Conservation (phyloP, 2,329 filamentous ascomycete species). For the Cytospora piceicola region DNA sequence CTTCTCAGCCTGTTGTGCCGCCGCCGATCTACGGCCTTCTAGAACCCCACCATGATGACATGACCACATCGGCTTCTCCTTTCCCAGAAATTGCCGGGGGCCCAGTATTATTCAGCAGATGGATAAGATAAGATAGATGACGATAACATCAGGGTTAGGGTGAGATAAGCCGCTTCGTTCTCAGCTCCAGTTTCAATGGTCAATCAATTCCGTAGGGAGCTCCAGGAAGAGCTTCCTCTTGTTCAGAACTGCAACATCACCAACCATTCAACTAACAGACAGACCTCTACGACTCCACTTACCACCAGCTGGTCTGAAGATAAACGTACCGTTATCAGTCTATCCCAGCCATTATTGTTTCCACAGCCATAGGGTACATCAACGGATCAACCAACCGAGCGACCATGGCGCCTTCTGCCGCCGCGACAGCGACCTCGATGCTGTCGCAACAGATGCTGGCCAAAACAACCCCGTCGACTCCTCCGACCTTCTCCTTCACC, state of each 20-base stretch:
- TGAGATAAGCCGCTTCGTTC: too few species aligned
- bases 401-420: conserved; percentile 34
- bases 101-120: conserved; percentile 6
- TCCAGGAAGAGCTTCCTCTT: neutral
- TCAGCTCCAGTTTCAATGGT: too few species aligned
- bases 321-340: too few species aligned
- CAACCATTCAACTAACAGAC: too few species aligned
- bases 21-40: conserved; percentile 23
- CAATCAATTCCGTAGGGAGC: too few species aligned
- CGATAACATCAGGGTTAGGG: neutral
- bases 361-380: neutral
- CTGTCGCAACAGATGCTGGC: conserved; percentile 57
- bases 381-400: neutral
- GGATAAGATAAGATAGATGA: neutral
- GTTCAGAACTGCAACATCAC: neutral
- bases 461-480: conserved; percentile 51
- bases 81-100: neutral
- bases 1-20: neutral
- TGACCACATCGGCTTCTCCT: conserved; percentile 16
- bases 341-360: neutral
- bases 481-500: conserved; percentile 79
- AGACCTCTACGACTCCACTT: too few species aligned
- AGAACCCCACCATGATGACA: conserved; percentile 14
- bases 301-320: too few species aligned
- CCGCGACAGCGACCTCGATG: conserved; percentile 35